Evolutionary conservation across 2,329 filamentous ascomycete genomes (phyloP), one percentile per base, ranked within the genome.

Genomic region (Alternaria solani): DNA sequence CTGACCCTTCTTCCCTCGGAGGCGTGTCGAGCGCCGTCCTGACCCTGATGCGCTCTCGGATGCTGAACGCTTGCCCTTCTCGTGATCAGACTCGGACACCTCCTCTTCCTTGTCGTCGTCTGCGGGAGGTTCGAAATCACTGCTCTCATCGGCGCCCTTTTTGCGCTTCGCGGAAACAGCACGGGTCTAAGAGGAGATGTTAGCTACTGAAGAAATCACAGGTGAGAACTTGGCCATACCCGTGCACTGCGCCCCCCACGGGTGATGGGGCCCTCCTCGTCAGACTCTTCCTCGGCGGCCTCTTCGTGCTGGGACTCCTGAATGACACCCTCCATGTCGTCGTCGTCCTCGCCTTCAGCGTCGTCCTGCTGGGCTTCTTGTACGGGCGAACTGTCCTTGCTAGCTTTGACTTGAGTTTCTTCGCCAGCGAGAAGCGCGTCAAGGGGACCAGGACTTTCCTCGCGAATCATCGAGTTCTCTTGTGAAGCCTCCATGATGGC

Each of bases 91-190:
- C 39, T 82, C 82, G 2, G 84, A 86, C 52, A 86, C 81, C 16
- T 80, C 80, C 55, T 85, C 80, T 59, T 85, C 86, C 23, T 83
- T 84, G 14, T 85, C 86, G 47, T 82, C 83, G 49, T 88, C 86
- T 23, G 81, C 82, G 34, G 83, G 83, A 6, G 87, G 87, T 67
- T 89, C 86, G 64, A 89, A 89, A 67, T 89, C 87, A 66, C 87
- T 89, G 67, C 85, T 87, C 52, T 88, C 86, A 49, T 87, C 84
- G 66, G 63, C 78, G 59, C 74, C 85, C 16, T 74, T 71, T 57
- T 77, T 79, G 36, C 72, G 73, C 54, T 75, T 78, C 9, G 69
- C 67, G 18, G 75, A 73, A 56, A 64, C 70, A 5, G 65, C 73
- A 30, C 75, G 73, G 28, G 72, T 68, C 72, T 75, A 52, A 14